Evolutionary conservation across 371 early-diverging fungal genomes (phyloP).

Genomic region (Basidiobolus meristosporus): DNA sequence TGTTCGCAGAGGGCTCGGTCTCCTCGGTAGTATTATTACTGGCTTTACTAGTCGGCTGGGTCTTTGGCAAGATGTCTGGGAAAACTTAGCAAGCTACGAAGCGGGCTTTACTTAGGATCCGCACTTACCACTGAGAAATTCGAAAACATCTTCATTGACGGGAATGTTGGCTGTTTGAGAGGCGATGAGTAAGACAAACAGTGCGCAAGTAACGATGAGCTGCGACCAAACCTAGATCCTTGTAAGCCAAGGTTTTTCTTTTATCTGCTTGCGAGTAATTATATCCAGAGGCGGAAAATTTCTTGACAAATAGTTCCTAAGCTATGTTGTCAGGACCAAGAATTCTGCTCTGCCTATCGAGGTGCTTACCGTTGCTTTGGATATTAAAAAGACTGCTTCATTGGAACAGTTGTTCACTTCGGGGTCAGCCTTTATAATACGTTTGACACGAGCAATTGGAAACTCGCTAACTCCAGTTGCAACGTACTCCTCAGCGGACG

Average conservation of each 20-base stretch:
- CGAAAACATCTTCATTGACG: too few relatives aligned
- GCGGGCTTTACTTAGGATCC: too few relatives aligned
- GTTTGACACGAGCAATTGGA: slow-evolving; percentile 57
- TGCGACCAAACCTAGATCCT: slow-evolving; percentile 63
- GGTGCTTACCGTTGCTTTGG: slow-evolving; percentile 43
- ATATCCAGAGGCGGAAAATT: slow-evolving; percentile 40
- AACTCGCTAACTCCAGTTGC: slow-evolving; percentile 31
- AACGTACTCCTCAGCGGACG: slow-evolving; percentile 4
- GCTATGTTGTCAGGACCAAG: neutral
- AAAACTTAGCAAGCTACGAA: too few relatives aligned
- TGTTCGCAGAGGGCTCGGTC: too few relatives aligned
- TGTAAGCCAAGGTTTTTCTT: slow-evolving; percentile 52
- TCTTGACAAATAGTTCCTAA: slow-evolving; percentile 60
- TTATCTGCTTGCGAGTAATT: slow-evolving; percentile 40
- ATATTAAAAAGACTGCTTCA: slow-evolving; percentile 58
- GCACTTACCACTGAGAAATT: too few relatives aligned
- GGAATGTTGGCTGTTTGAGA: too few relatives aligned
- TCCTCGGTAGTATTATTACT: too few relatives aligned
- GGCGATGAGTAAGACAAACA: too few relatives aligned
- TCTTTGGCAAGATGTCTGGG: too few relatives aligned
- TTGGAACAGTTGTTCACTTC: slow-evolving; percentile 43
- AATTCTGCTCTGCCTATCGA: neutral
- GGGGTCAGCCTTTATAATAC: slow-evolving; percentile 68
- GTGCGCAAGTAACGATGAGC: too few relatives aligned
- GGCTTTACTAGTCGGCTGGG: too few relatives aligned